Percentiles rank a stretch among this genome's conserved stretches.
Evolutionary conservation across 352 stramenopile species (phyloP).

Genomic region (Pythium biforme): DNA sequence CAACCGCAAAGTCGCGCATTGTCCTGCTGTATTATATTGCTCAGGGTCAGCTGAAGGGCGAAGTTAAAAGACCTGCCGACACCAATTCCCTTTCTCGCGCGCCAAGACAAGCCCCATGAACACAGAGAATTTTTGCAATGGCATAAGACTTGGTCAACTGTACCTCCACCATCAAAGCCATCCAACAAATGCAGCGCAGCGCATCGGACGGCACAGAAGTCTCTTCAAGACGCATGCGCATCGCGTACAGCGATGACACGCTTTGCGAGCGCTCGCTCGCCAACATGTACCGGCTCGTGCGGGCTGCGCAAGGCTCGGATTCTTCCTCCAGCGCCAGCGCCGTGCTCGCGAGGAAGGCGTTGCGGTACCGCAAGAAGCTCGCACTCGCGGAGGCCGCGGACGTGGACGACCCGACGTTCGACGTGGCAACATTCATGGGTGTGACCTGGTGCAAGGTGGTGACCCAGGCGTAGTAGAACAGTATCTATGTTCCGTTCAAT

Average conservation of each 20-base stretch:
- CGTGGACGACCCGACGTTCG: conserved; percentile 24
- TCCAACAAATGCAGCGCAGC: neutral
- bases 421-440: conserved; percentile 25
- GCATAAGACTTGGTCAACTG: no score
- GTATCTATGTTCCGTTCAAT: no score
- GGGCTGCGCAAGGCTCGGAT: conserved; percentile 12
- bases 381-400: conserved; percentile 22
- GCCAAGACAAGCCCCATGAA: no score
- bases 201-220: neutral
- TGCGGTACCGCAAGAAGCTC: conserved; percentile 30
- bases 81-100: no score
- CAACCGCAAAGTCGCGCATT: no score
- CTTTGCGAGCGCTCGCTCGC: conserved; percentile 12
- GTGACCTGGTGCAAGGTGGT: conserved; percentile 15
- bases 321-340: conserved; percentile 8
- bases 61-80: neutral
- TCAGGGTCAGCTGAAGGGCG: no score
- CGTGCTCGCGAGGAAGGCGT: conserved; percentile 22
- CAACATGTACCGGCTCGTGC: conserved; percentile 12
- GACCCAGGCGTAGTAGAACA: neutral
- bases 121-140: no score
- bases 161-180: no score
- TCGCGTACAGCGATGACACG: conserved; percentile 23
- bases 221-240: neutral
- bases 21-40: no score